A percentile compares a stretch with the other conserved stretches of the same genome.
Evolutionary conservation across 2,329 filamentous ascomycete species (phyloP).

Genomic region (Aureobasidium melanogenum): DNA sequence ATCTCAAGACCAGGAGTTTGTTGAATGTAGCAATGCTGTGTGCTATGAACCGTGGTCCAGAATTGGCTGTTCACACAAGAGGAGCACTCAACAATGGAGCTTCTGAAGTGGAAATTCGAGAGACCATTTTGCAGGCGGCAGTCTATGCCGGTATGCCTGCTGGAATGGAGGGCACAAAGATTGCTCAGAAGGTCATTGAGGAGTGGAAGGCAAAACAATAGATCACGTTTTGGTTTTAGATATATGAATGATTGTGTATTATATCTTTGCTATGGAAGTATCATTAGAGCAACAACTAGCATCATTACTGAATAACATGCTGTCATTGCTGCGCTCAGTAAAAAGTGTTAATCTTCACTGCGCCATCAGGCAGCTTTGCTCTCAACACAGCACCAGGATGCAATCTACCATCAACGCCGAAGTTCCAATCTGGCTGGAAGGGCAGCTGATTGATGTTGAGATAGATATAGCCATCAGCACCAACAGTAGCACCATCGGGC

Average conservation of each 20-base stretch:
- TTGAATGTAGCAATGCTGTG: constrained; percentile 59
- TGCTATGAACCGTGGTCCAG: constrained; percentile 50
- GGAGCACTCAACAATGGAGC: constrained; percentile 56
- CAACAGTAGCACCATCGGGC: constrained; percentile 35
- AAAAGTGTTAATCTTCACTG: constrained; percentile 27
- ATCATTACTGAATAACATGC: background rate
- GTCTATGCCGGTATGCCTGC: constrained; percentile 48
- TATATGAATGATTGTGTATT: background rate
- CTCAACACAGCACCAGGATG: constrained; percentile 39
- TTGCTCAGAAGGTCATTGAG: constrained; percentile 42
- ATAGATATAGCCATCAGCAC: constrained; percentile 39
- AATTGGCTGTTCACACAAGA: constrained; percentile 53
- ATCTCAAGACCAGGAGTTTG: constrained; percentile 51
- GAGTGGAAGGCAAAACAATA: constrained; percentile 39
- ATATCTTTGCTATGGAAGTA: background rate
- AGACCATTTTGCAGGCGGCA: constrained; percentile 44
- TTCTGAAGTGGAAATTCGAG: constrained; percentile 53
- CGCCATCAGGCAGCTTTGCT: constrained; percentile 33
- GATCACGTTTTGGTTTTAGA: background rate
- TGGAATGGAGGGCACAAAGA: constrained; percentile 46
- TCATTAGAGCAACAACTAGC: background rate
- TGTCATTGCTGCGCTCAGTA: background rate
- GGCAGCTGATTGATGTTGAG: constrained; percentile 43
- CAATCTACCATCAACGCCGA: constrained; percentile 33
- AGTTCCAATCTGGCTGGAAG: constrained; percentile 41